phyloP scores from a whole-genome alignment of 2,329 filamentous ascomycete genomes.

The Aspergillus quadricinctus region DNA sequence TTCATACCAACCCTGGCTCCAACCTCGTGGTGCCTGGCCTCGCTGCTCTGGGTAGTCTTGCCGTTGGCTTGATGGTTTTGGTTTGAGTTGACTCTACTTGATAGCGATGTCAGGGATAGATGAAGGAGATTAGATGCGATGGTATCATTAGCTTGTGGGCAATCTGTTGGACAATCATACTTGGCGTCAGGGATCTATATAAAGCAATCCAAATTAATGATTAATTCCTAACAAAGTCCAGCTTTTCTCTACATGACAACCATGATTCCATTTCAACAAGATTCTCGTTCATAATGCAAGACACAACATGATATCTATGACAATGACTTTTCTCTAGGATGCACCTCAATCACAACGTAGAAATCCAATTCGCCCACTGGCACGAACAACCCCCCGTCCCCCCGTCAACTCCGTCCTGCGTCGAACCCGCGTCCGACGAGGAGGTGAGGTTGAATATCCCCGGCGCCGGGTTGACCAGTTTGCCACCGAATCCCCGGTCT shows the following conservation, averaged over 20 bases:
- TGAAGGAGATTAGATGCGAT: neutral
- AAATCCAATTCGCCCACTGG: conserved; percentile 53
- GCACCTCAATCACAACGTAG: neutral
- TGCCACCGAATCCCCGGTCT: conserved; percentile 48
- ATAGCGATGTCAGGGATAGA: neutral
- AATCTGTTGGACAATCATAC: neutral
- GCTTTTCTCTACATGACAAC: neutral
- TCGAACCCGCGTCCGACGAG: conserved; percentile 16
- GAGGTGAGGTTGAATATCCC: conserved; percentile 37
- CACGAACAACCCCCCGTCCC: conserved; percentile 58
- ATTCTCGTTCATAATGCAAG: neutral
- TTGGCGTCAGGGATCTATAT: neutral
- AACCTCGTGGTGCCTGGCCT: conserved; percentile 23
- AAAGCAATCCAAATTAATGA: neutral
- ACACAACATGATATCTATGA: neutral
- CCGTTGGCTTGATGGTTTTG: conserved; percentile 20
- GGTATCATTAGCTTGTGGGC: neutral
- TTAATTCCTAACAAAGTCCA: neutral
- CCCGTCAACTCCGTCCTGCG: conserved; percentile 52
- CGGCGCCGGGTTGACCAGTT: conserved; percentile 47
- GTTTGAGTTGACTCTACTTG: conserved; percentile 13
- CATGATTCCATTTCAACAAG: neutral
- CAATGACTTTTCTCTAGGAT: neutral
- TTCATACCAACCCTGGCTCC: conserved; percentile 19
- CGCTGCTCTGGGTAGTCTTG: conserved; percentile 17